A percentile compares a stretch with the other conserved stretches of the same genome.
Conservation (phyloP, 2,329 filamentous ascomycete species). For the Fusarium hainanense region DNA sequence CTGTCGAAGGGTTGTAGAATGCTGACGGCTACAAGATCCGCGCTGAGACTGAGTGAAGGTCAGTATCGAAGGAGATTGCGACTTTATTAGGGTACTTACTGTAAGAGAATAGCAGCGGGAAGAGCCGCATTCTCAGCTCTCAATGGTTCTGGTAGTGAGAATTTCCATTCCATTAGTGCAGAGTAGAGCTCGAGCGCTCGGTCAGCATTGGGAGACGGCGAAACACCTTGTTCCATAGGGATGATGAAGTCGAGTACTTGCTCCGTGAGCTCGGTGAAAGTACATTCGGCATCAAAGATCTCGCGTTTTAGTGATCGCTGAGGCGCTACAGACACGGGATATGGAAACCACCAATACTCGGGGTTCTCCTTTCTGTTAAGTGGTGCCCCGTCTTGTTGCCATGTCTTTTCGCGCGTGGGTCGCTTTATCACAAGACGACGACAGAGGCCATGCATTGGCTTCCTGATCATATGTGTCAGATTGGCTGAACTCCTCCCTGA, state of each 20-base stretch:
- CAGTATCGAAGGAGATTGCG: background rate
- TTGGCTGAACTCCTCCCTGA: background rate
- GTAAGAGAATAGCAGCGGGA: constrained; percentile 19
- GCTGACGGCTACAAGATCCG: constrained; percentile 23
- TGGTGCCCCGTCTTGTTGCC: constrained; percentile 11
- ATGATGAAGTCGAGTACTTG: constrained; percentile 25
- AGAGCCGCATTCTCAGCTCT: constrained; percentile 23
- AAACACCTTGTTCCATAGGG: constrained; percentile 6
- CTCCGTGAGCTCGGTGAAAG: constrained; percentile 25
- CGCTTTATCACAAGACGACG: constrained; percentile 13
- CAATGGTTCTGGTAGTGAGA: constrained; percentile 21
- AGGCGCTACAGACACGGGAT: constrained; percentile 14
- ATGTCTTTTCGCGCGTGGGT: constrained; percentile 11
- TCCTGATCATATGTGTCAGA: constrained; percentile 10
- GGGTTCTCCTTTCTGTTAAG: constrained; percentile 16
- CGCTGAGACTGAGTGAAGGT: background rate
- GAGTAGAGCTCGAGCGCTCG: constrained; percentile 18
- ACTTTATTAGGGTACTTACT: background rate
- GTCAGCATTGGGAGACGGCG: background rate
- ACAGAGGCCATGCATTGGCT: constrained; percentile 31
- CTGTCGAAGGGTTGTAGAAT: constrained; percentile 25
- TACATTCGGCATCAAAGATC: constrained; percentile 28
- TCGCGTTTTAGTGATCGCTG: constrained; percentile 20
- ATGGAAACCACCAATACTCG: constrained; percentile 33
- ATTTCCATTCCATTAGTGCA: constrained; percentile 24